Evolutionary conservation across 768 basidiomycete species (phyloP).

Genomic region (Russula compacta): DNA sequence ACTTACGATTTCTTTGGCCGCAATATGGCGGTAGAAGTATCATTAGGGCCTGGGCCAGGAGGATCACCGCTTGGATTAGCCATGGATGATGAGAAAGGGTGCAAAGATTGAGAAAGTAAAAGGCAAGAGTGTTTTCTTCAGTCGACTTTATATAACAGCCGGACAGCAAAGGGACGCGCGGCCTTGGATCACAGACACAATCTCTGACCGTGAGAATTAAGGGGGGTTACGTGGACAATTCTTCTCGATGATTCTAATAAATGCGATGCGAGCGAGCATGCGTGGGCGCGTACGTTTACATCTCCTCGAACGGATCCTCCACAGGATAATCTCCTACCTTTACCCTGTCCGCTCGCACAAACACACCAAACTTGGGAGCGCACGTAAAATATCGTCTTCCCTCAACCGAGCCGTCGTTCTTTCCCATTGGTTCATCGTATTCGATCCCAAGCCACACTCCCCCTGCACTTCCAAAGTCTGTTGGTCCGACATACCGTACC

Average conservation of each 20-base stretch:
- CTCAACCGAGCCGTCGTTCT: conserved; percentile 90
- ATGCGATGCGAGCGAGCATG: too few species aligned
- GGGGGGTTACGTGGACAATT: background rate
- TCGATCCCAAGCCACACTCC: conserved; percentile 87
- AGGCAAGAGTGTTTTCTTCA: background rate
- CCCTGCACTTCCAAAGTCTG: conserved; percentile 56
- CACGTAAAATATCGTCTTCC: conserved; percentile 84
- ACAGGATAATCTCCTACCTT: conserved; percentile 81
- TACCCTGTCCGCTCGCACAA: conserved; percentile 78
- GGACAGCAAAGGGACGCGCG: conserved; percentile 16
- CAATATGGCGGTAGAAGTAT: conserved; percentile 90
- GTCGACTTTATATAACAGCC: conserved; percentile 10
- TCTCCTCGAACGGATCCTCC: conserved; percentile 69
- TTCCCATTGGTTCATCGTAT: conserved; percentile 92
- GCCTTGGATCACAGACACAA: background rate
- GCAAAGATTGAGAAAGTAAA: background rate
- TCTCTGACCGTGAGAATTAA: conserved; percentile 11
- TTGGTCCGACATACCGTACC: conserved; percentile 76
- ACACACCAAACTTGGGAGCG: conserved; percentile 66
- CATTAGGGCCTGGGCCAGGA: conserved; percentile 79
- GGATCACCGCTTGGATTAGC: conserved; percentile 80
- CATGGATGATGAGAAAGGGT: conserved; percentile 28
- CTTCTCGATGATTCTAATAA: conserved; percentile 10
- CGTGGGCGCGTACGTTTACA: conserved; percentile 34
- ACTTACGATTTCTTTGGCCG: conserved; percentile 95